Conservation (phyloP, 306 rosid genomes). For the apple (Malus domestica) region ASM211411v1 NC_041797.1:1706501-1707000, state of each 20-base stretch:
- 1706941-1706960: slow-evolving; percentile 7
- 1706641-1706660: too few species aligned
- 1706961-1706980: slow-evolving; percentile 4
- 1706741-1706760: slow-evolving; percentile 1
- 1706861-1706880: slow-evolving; percentile 10
- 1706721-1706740: slow-evolving; percentile 6
- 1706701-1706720: background rate
- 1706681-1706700: too few species aligned
- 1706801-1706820: background rate
- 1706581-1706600: too few species aligned
- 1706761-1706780: slow-evolving; percentile 1
- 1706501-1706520: too few species aligned
- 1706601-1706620: too few species aligned
- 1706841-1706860: slow-evolving; percentile 3
- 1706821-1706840: background rate
- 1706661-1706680: too few species aligned
- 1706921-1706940: background rate
- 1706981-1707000: background rate
- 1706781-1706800: background rate
- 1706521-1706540: too few species aligned
- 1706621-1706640: too few species aligned
- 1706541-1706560: too few species aligned
- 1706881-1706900: slow-evolving; percentile 8
- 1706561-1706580: too few species aligned
- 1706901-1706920: slow-evolving; percentile 18